Base-by-base conservation (phyloP, 768 basidiomycete species). In the Filobasidium wieringae region DNA sequence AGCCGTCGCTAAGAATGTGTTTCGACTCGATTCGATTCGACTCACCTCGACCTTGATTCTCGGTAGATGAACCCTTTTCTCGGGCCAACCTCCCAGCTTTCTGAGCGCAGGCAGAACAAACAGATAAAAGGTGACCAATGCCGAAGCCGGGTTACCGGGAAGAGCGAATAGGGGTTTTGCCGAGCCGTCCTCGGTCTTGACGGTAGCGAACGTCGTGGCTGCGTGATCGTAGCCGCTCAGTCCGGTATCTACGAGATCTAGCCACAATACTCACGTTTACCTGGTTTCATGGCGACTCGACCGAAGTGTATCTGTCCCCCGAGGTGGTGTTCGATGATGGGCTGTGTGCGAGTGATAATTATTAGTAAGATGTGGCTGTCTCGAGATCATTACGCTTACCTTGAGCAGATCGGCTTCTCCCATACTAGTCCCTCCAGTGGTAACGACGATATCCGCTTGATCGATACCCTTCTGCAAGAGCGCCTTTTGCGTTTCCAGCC, bases 351-450 rank as follows among this genome's bases (percentile, higher is more conserved):
- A 9, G 12, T 6, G 24, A 7, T n/a, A n/a, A n/a, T n/a, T 6
- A 37, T 59, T 2, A 49, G 50, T 11, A 58, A 37, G n/a, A 7
- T n/a, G 39, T 39, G 17, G 33, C 53, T n/a, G 6, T 29, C 19
- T 3, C 19, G 24, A 30, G 26, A 43, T 14, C 27, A 3, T 9
- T 19, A 14, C 17, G 24, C 43, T 11, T n/a, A 59, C 58, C 58
- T 59, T 91, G 37, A 93, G 74, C 22, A 92, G 78, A 71, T 92
- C 89, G 0, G 82, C 83, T 1, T 88, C 80, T 0, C 89, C 89
- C 89, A 92, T 92, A 1, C 87, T 88, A 4, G 89, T 90, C 4
- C 89, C 89, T 11, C 89, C 89, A 1, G 89, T 93, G 0, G 87
- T 86, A 11, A 92, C 74, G 14, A 93, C 69, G 7, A 93, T 72